These are phyloP conservation scores for Fusarium abutilonis DNA, from an alignment of 2,329 filamentous ascomycete species.

Conservation along the genomic window DNA sequence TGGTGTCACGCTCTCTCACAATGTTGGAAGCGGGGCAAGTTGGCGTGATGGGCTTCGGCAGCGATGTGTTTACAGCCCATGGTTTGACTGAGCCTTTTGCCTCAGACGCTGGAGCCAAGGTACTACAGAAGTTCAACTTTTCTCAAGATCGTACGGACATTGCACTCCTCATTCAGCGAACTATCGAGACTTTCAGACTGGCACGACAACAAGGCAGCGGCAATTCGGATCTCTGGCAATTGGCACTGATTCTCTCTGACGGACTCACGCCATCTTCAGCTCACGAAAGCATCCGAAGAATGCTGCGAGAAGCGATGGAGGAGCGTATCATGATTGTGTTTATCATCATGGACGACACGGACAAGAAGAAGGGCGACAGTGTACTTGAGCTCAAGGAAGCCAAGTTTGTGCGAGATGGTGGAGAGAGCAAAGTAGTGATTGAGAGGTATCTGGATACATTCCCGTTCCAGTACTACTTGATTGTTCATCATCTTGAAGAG, in stretches of 20 bases:
- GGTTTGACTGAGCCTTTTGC: conserved; percentile 84
- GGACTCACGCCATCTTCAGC: conserved; percentile 85
- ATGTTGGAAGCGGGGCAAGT: conserved; percentile 97
- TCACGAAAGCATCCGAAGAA: conserved; percentile 81
- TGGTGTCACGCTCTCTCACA: conserved; percentile 84
- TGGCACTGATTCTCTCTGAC: conserved; percentile 92
- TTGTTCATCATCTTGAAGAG: conserved; percentile 91
- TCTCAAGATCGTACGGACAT: conserved; percentile 88
- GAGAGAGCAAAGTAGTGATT: conserved; percentile 77
- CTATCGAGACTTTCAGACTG: conserved; percentile 81
- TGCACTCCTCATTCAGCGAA: conserved; percentile 76
- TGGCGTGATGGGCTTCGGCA: conserved; percentile 90
- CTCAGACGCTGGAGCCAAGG: conserved; percentile 77
- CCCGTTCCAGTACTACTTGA: conserved; percentile 95
- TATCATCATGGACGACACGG: conserved; percentile 84
- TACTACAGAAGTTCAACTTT: conserved; percentile 87
- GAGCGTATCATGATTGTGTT: conserved; percentile 98
- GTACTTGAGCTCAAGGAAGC: conserved; percentile 92
- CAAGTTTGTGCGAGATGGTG: conserved; percentile 75
- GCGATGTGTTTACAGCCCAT: conserved; percentile 84
- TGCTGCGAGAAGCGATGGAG: conserved; percentile 88
- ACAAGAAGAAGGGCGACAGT: conserved; percentile 63
- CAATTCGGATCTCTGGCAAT: conserved; percentile 86
- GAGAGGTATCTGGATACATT: conserved; percentile 94
- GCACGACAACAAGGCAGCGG: conserved; percentile 71